Evolutionary conservation across 768 basidiomycete species (phyloP), one percentile per base, ranked within the genome.

Genomic region (Termitomyces sp.): DNA sequence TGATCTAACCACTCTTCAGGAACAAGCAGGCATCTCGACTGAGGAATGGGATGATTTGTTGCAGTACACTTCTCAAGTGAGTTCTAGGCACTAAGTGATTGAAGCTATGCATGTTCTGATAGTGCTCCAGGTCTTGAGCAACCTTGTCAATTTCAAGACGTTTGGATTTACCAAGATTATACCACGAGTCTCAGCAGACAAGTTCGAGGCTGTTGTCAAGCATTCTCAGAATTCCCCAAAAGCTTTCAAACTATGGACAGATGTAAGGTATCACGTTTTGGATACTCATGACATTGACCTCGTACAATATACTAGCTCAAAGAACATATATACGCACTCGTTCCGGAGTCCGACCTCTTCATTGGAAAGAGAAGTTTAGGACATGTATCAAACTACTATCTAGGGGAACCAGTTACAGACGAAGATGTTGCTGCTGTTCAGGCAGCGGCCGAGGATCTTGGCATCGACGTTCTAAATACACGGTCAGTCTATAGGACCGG

Each of bases 121-220:
- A 6, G n/a, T 44, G 2, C 31, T 28, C 20, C 33, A 81, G 80
- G 79, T 80, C 15, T 64, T 87, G 58, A 81, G 80, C 68, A 86
- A 86, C 66, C 75, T 87, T 22, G 81, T 82, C 24, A 93, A 93
- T 71, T 92, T 85, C 73, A 90, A 83, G 68, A 81, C 78, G 2
- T 94, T 94, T 60, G 92, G 92, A 1, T 89, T 88, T 66, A 90
- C 88, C 44, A 94, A 95, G 74, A 88, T 95, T 62, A 67, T 92
- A 49, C 92, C 93, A 22, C 86, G 93, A 22, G 64, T 90, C 47
- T 64, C 82, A 2, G 65, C 77, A 24, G 77, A 74, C 16, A 84
- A 82, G 63, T 92, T 95, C 65, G 81, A 78, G 41, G 76, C 75
- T 6, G 82, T 88, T 34, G 76, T 93, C 18, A 70, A 75, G 20